Evolutionary conservation across 345 rosid species (phyloP), one percentile per base, ranked within the genome.

Genomic region (Corchorus olitorius): DNA sequence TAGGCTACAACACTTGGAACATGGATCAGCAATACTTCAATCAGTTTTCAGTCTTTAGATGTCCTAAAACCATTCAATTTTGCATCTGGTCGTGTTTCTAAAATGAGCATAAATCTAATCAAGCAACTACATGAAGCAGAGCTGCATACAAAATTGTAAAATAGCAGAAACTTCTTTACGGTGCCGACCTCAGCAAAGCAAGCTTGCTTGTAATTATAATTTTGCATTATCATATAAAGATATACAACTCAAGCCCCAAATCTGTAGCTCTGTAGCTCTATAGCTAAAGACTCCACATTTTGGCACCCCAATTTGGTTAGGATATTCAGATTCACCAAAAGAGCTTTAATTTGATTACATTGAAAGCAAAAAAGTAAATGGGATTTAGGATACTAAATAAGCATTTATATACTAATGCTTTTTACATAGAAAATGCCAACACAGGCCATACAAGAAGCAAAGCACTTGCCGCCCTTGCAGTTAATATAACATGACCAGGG

Each of bases 131-230:
- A 72, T 55, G 4, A 70, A 56, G 10, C 65, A 39, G 37, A 37
- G 22, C 48, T 37, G n/a, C 34, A 37, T 41, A 5, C 65, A 55
- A 43, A 27, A 37, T 67, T 22, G 39, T n/a, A 65, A 65, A 65
- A 50, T 63, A 41, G 50, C 50, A 65, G 41, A 9, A 50, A 12
- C 33, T 70, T 70, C 16, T 53, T 33, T 39, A 52, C 63, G 37
- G 17, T 71, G 62, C 48, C 9, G 74, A 71, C 46, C 53, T 71
- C 39, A 54, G 17, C 62, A 52, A 72, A 70, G 13, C 50, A 35
- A 55, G 19, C 48, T 17, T 37, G 34, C n/a, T 48, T 53, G 45
- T 54, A 71, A 17, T 27, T 27, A 27, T 27, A 27, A 27, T 27
- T 27, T 27, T 27, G 27, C 27, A 27, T 27, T 27, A 27, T 27